Conservation (phyloP, 2,329 filamentous ascomycete genomes). For the Phoma sp. region DNA sequence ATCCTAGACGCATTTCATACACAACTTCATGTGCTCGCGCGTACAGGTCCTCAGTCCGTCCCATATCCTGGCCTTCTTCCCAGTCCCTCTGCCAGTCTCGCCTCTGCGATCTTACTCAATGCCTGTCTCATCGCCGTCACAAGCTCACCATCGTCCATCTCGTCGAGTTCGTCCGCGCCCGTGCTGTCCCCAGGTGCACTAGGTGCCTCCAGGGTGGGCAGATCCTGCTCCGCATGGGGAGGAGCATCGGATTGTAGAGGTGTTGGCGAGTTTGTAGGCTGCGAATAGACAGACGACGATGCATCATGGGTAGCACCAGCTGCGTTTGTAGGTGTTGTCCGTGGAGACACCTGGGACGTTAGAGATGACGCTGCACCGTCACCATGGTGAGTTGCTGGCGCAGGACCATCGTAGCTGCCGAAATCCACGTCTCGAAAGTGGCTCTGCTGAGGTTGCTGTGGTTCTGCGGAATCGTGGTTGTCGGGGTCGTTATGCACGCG, state of each 20-base stretch:
- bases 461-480: background rate
- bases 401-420: background rate
- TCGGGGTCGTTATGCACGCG: background rate
- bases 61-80: background rate
- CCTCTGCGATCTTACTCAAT: background rate
- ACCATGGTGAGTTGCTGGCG: background rate
- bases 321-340: background rate
- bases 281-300: background rate
- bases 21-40: no score
- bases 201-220: no score
- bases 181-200: background rate
- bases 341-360: background rate
- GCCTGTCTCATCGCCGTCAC: background rate
- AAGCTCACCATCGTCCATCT: background rate
- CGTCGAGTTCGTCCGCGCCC: background rate
- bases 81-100: background rate
- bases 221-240: no score
- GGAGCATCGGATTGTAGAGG: no score
- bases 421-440: background rate
- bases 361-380: background rate
- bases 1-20: no score
- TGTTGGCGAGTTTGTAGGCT: no score
- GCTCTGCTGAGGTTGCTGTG: background rate
- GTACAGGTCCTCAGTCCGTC: no score
- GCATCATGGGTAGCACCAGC: background rate